Conservation (phyloP, 495 filamentous ascomycete genomes). For the Penicillium daleae region DNA sequence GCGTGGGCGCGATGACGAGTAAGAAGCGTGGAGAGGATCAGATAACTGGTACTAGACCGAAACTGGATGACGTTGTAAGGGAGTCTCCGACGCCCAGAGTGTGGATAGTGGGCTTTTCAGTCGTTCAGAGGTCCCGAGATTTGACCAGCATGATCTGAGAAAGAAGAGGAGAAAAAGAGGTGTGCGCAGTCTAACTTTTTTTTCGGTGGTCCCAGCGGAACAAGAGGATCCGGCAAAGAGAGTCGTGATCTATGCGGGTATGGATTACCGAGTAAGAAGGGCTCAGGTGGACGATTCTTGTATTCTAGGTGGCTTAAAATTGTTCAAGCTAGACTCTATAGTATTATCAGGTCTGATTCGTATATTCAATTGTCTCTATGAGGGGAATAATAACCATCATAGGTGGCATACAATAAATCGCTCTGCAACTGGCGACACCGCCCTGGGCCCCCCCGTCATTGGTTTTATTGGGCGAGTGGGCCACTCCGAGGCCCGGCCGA, state of each 20-base stretch:
- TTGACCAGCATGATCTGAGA: conserved; percentile 8
- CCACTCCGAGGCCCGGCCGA: conserved; percentile 37
- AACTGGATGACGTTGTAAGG: conserved; percentile 29
- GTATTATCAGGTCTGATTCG: conserved; percentile 1
- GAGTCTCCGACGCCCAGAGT: conserved; percentile 3
- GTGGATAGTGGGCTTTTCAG: conserved; percentile 18
- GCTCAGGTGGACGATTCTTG: background rate
- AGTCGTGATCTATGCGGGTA: background rate
- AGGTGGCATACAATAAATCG: conserved; percentile 13
- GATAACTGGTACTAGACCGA: conserved; percentile 32
- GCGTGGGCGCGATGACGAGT: conserved; percentile 27
- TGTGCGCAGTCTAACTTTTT: conserved; percentile 2
- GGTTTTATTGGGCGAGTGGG: conserved; percentile 19
- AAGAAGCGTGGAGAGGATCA: conserved; percentile 32
- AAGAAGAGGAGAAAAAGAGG: background rate
- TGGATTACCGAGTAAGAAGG: background rate
- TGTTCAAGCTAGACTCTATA: background rate
- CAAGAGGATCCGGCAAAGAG: background rate
- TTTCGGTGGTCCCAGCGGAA: background rate
- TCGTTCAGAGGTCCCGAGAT: conserved; percentile 15
- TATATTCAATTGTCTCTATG: background rate
- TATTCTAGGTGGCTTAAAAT: background rate
- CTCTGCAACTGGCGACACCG: conserved; percentile 18
- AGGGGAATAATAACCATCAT: conserved; percentile 1
- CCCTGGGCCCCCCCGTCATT: conserved; percentile 18